Evolutionary conservation across 2,329 filamentous ascomycete genomes (phyloP), one percentile per base, ranked within the genome.

Genomic region (Aspergillus melleus): DNA sequence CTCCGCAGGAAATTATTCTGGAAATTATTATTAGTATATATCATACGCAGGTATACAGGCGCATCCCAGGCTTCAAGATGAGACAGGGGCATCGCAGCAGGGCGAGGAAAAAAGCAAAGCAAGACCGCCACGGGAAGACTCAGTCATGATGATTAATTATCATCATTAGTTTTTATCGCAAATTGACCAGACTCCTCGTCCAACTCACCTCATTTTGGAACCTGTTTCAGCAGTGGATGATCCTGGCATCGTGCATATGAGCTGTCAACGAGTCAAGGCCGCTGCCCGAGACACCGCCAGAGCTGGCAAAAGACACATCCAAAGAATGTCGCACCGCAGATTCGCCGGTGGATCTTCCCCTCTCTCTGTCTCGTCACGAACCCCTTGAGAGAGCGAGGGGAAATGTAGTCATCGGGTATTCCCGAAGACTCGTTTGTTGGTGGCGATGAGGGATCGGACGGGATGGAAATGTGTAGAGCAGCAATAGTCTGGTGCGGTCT

Each of bases 261-360:
- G 44, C 44, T 47, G 44, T 47, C 44, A 47, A 47, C 44, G 22
- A 47, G 22, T 47, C 11, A 47, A 24, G 56, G 39, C 50, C 32
- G 56, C 39, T 52, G 49, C 56, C 52, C 16, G 12, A 44, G 50
- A 39, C 56, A 54, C 50, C 50, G 50, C 56, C 42, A 44, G 53
- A 20, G 44, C 26, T 49, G 44, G 47, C 42, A 42, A 19, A 29
- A 42, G 50, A 54, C 50, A 53, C 51, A 26, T 53, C 44, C 32
- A 52, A 49, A 36, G 56, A 53, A 52, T 29, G 56, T 58, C 44
- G 44, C 56, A 54, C 56, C 14, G 55, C 55, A 58, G 55, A 42
- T 42, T n/a, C 36, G 14, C 36, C 36, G 36, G 36, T 42, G 36
- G 36, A 42, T 16, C 6, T 42, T 42, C 36, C 19, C 44, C 44